Conservation (phyloP, 805 yeast genomes). For the Clavispora phyllophila region DNA sequence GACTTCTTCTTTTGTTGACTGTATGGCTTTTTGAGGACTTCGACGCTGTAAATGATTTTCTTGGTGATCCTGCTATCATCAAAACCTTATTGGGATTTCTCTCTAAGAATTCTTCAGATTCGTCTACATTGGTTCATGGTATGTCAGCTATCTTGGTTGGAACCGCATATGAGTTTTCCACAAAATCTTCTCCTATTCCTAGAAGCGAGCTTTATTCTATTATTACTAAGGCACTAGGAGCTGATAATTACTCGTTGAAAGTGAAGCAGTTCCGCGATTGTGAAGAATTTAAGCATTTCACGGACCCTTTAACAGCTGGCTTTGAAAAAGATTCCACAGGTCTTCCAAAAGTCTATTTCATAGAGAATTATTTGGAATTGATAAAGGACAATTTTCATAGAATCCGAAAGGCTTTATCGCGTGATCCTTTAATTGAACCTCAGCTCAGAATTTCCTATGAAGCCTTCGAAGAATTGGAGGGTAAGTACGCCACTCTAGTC, state of each 20-base stretch:
- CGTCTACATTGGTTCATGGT: constrained; percentile 59
- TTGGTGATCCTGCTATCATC: constrained; percentile 60
- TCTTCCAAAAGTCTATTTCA: constrained; percentile 77
- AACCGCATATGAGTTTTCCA: constrained; percentile 70
- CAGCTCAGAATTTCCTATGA: constrained; percentile 60
- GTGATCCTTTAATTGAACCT: constrained; percentile 74
- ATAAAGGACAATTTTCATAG: constrained; percentile 66
- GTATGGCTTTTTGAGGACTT: constrained; percentile 77
- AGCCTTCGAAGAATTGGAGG: constrained; percentile 44
- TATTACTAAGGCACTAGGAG: constrained; percentile 69
- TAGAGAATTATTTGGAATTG: constrained; percentile 54
- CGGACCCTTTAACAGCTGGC: constrained; percentile 15
- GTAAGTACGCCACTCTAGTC: constrained; percentile 25
- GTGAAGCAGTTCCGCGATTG: constrained; percentile 68
- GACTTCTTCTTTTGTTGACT: constrained; percentile 69
- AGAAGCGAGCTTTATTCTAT: constrained; percentile 58
- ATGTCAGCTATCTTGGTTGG: constrained; percentile 70
- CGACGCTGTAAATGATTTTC: constrained; percentile 68
- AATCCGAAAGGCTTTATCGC: constrained; percentile 64
- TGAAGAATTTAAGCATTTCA: constrained; percentile 50
- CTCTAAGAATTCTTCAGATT: constrained; percentile 42
- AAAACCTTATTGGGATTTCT: constrained; percentile 66
- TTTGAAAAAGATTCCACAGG: constrained; percentile 71
- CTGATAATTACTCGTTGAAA: constrained; percentile 70
- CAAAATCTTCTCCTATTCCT: constrained; percentile 54